These are phyloP conservation scores for Leccinum broughii DNA, from an alignment of 768 basidiomycete genomes.

Conservation along the genomic window DNA sequence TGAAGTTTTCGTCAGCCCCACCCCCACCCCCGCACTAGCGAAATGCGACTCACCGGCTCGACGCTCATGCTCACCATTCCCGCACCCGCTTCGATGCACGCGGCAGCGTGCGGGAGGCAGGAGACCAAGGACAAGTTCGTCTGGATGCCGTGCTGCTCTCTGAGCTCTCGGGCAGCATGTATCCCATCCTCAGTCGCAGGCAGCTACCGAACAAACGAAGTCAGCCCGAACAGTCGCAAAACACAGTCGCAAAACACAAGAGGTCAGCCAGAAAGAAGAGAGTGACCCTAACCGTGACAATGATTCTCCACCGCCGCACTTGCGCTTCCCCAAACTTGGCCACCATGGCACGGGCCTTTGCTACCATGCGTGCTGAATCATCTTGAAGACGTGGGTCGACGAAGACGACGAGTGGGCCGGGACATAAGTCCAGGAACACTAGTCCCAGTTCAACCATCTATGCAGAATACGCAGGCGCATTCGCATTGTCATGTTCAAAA, in stretches of 20 bases:
- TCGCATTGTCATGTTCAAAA: background rate
- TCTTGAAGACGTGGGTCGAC: constrained; percentile 50
- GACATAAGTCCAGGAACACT: constrained; percentile 43
- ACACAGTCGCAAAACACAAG: background rate
- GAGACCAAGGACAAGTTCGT: constrained; percentile 56
- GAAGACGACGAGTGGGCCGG: constrained; percentile 51
- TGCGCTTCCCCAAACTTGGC: constrained; percentile 42
- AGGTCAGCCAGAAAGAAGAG: background rate
- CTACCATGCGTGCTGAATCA: constrained; percentile 40
- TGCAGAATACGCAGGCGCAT: background rate
- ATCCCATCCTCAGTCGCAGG: constrained; percentile 60
- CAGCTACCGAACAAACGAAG: constrained; percentile 37
- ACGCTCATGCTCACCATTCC: constrained; percentile 51
- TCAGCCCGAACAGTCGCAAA: background rate
- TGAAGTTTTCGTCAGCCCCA: constrained; percentile 2
- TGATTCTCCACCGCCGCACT: constrained; percentile 39
- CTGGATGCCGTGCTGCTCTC: constrained; percentile 39
- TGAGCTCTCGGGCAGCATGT: constrained; percentile 44
- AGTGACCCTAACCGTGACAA: constrained; percentile 40
- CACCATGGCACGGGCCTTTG: constrained; percentile 43
- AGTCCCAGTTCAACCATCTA: constrained; percentile 54
- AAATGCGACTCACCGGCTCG: constrained; percentile 40
- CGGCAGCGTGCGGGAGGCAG: constrained; percentile 52
- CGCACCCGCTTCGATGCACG: constrained; percentile 54
- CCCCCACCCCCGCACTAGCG: background rate